Percentiles rank a stretch among this genome's conserved stretches.
Evolutionary conservation across 2,329 filamentous ascomycete genomes (phyloP).

Genomic region (Zasmidium angulare): DNA sequence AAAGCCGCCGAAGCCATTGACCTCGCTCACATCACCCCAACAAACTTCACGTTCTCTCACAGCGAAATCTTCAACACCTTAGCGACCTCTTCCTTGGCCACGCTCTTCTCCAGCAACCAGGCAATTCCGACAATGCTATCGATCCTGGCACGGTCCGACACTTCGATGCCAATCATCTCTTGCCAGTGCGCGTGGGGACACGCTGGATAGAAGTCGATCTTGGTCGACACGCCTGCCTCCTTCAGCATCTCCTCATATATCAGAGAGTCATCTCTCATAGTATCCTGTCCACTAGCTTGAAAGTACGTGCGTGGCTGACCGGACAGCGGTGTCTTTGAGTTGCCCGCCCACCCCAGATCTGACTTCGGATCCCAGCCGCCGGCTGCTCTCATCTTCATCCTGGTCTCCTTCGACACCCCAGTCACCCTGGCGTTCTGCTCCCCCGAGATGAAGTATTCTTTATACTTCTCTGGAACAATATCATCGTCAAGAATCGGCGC

Average conservation of each 20-base stretch:
- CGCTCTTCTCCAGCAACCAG: conserved; percentile 36
- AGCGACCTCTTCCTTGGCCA: conserved; percentile 7
- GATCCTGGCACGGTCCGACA: conserved; percentile 27
- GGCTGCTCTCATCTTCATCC: conserved; percentile 15
- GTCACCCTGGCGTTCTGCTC: conserved; percentile 25
- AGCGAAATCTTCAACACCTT: conserved; percentile 2
- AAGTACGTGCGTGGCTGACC: conserved; percentile 50
- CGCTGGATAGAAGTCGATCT: conserved; percentile 45
- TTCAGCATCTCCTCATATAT: conserved; percentile 53
- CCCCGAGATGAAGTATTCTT: conserved; percentile 37
- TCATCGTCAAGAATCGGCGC: conserved; percentile 37
- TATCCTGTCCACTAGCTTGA: conserved; percentile 53
- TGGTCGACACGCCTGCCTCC: conserved; percentile 47
- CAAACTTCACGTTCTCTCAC: neutral
- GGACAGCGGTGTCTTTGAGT: conserved; percentile 32
- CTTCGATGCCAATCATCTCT: conserved; percentile 34
- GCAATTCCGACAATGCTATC: conserved; percentile 36
- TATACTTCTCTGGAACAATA: conserved; percentile 42
- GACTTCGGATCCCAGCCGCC: conserved; percentile 20
- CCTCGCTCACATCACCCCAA: neutral
- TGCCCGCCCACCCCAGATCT: conserved; percentile 34
- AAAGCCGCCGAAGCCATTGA: no score
- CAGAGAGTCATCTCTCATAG: conserved; percentile 53
- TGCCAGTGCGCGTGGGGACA: conserved; percentile 44
- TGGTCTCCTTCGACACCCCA: conserved; percentile 27